phyloP scores from a whole-genome alignment of 2,329 filamentous ascomycete species.

The Fusarium globosum region DNA sequence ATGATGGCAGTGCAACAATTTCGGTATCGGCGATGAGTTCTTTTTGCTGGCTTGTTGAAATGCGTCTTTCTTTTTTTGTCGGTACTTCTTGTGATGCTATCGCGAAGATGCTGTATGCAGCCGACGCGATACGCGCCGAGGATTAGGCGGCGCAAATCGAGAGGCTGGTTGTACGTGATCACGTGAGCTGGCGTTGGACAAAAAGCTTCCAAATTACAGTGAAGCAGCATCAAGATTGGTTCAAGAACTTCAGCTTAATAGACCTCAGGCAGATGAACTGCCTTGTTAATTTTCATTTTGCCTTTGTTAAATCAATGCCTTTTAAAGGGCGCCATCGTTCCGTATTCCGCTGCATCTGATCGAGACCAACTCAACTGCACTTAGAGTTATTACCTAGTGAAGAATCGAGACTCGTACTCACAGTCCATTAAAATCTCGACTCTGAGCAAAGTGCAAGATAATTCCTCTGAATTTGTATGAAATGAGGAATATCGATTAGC shows the following conservation, averaged over 20 bases:
- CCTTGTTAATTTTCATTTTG: neutral
- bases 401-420: neutral
- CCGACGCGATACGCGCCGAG: slow-evolving; percentile 49
- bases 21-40: neutral
- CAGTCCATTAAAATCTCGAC: neutral
- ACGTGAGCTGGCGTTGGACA: slow-evolving; percentile 39
- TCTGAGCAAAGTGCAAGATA: neutral
- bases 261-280: neutral
- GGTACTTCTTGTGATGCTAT: slow-evolving; percentile 38
- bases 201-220: neutral
- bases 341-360: neutral
- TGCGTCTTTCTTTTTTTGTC: slow-evolving; percentile 25
- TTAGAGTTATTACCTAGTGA: neutral
- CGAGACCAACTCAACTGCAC: neutral
- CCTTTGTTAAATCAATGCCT: neutral
- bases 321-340: neutral
- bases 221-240: neutral
- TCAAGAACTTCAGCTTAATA: too few relatives aligned
- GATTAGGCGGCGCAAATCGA: slow-evolving; percentile 51
- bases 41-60: neutral
- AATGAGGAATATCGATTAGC: neutral
- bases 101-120: slow-evolving; percentile 43
- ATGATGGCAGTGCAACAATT: neutral
- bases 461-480: neutral
- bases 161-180: slow-evolving; percentile 41